Conservation (phyloP, 768 basidiomycete genomes). For the Cantharellus anzutake region DNA sequence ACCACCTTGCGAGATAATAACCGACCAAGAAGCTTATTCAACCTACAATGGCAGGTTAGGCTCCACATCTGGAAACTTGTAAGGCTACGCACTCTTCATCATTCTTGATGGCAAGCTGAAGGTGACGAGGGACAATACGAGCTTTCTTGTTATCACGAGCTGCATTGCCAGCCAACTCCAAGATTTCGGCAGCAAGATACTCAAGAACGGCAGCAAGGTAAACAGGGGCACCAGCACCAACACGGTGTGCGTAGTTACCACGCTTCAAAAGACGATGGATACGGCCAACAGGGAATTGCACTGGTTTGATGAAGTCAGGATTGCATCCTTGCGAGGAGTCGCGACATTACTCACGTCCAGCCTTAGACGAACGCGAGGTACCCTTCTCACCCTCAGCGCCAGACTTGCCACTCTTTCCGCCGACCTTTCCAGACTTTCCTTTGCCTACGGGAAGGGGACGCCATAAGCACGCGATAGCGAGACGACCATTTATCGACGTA, state of each 20-base stretch:
- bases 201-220: conserved; percentile 84
- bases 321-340: background rate
- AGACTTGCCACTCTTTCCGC: conserved; percentile 18
- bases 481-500: background rate
- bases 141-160: conserved; percentile 87
- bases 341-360: conserved; percentile 12
- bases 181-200: conserved; percentile 84
- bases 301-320: background rate
- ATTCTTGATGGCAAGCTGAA: conserved; percentile 84
- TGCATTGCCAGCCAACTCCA: conserved; percentile 79
- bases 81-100: conserved; percentile 48
- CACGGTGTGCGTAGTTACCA: conserved; percentile 75
- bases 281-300: conserved; percentile 84
- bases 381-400: conserved; percentile 15
- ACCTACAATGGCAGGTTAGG: conserved; percentile 1
- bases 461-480: background rate
- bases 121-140: conserved; percentile 84
- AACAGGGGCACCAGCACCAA: conserved; percentile 84
- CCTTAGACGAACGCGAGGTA: conserved; percentile 24
- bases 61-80: background rate
- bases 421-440: conserved; percentile 12
- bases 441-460: conserved; percentile 3
- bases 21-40: conserved; percentile 26
- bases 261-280: conserved; percentile 75
- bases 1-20: conserved; percentile 31